A percentile compares a stretch with the other conserved stretches of the same genome.
These are phyloP conservation scores for Globisporangium nunn DNA, from an alignment of 352 stramenopile species.

Conservation along the genomic window DNA sequence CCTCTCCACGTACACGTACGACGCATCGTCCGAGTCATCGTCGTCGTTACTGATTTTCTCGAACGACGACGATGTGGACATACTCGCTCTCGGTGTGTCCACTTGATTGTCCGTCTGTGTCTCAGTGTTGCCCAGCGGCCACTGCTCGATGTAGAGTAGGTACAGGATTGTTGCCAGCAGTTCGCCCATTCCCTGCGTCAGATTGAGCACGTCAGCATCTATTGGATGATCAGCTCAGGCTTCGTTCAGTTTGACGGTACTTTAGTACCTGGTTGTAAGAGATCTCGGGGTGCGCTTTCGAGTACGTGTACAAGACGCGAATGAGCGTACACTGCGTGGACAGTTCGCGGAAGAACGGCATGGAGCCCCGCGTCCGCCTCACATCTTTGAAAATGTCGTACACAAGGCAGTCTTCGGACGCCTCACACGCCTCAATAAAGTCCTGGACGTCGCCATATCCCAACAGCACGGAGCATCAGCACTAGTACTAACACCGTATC, in stretches of 20 bases:
- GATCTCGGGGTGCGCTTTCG: constrained; percentile 46
- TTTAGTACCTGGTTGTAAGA: constrained; percentile 67
- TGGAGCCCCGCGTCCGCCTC: constrained; percentile 45
- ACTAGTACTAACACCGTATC: background rate
- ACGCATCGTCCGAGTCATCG: constrained; percentile 44
- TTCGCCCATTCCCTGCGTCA: constrained; percentile 56
- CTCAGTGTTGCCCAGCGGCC: constrained; percentile 15
- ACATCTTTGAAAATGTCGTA: constrained; percentile 75
- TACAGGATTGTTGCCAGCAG: constrained; percentile 70
- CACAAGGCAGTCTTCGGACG: constrained; percentile 36
- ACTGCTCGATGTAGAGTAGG: constrained; percentile 64
- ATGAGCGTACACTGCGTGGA: constrained; percentile 51
- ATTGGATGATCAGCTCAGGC: background rate
- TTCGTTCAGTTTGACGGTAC: background rate
- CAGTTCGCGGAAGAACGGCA: constrained; percentile 50
- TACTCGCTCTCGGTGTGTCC: background rate
- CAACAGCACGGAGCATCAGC: background rate
- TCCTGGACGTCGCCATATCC: constrained; percentile 5
- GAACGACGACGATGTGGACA: constrained; percentile 10
- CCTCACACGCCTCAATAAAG: constrained; percentile 54
- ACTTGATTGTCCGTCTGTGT: constrained; percentile 6
- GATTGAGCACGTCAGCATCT: background rate
- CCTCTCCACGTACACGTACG: constrained; percentile 68
- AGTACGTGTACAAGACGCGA: constrained; percentile 68
- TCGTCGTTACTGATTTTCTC: constrained; percentile 14